Conservation (phyloP, 2,329 filamentous ascomycete genomes). For the Ilyonectria mors-panacis region DNA sequence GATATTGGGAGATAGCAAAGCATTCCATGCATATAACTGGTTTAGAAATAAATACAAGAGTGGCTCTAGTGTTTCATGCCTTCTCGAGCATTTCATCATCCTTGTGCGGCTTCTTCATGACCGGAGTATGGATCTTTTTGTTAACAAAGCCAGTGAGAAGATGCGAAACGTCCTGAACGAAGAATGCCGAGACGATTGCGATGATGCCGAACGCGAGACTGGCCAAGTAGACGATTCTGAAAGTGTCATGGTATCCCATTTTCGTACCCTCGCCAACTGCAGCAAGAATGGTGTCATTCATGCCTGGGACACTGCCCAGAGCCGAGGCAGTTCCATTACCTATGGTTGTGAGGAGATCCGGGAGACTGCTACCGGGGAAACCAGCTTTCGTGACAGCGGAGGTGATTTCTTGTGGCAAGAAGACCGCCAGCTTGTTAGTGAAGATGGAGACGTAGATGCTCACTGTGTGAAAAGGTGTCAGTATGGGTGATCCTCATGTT, state of each 20-base stretch:
- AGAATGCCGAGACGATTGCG: neutral
- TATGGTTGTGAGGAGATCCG: neutral
- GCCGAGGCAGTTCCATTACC: neutral
- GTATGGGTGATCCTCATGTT: neutral
- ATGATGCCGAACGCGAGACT: neutral
- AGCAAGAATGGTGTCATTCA: neutral
- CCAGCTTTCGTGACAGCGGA: neutral
- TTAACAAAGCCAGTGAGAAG: neutral
- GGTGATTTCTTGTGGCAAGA: neutral
- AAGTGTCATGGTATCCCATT: neutral
- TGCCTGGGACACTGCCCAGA: neutral
- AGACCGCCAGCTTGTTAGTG: neutral
- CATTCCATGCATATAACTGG: too few species aligned
- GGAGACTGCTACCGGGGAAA: neutral
- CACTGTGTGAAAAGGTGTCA: neutral
- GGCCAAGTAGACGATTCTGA: neutral
- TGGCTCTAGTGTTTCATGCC: too few species aligned
- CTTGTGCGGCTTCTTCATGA: neutral
- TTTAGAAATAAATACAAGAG: too few species aligned
- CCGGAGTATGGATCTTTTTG: neutral
- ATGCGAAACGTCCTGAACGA: neutral
- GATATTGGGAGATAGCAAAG: too few species aligned
- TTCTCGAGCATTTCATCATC: neutral
- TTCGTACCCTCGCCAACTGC: neutral
- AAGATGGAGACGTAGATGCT: conserved; percentile 2